Base-by-base conservation (phyloP, 352 stramenopile species). In the Phytophthora syringae region DNA sequence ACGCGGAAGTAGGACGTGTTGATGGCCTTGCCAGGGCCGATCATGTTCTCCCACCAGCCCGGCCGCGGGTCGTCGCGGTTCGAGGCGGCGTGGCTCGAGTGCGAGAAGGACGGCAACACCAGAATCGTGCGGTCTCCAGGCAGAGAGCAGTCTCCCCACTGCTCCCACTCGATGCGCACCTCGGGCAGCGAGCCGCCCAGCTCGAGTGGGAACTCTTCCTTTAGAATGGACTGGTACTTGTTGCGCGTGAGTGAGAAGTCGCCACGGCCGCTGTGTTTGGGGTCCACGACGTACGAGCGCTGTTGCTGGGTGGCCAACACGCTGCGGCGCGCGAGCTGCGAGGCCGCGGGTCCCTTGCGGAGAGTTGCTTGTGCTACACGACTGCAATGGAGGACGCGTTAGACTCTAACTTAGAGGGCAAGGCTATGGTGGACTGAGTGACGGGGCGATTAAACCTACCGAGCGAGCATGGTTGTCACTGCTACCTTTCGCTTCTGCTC, bases 1-100 rank as follows among this genome's bases (percentile, higher is more conserved):
- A 97, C 88, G 37, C 86, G 86, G 53, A 95, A 97, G 71, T 84
- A 90, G 20, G 89, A 94, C 60, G 87, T 96, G 72, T 94, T 93
- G 70, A 96, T 94, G 56, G 82, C 82, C 48, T 92, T 90, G 40
- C 87, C 86, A 7, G 87, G 88, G 20, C 89, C 89, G 25, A 97
- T 82, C 79, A 96, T 92, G 68, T 93, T 90, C 56, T 94, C 74
- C 89, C 89, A 97, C 89, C 89, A 97, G 9, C 88, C 89, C 0
- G 87, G 84, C 13, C 87, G 76, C 7, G 86, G 81, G 55, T 93
- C 84, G 39, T 92, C 84, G 9, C 82, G 80, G 71, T 94, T 94
- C 9, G 86, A 93, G 36, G 86, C 89, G 10, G 82, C 86, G 51
- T 95, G 86, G 51, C 84, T 93, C 44, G 79, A 90, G 62, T 97